Percentiles rank a stretch among this genome's conserved stretches.
phyloP scores from a whole-genome alignment of 306 rosid species.

The Carpinus viminea region DNA sequence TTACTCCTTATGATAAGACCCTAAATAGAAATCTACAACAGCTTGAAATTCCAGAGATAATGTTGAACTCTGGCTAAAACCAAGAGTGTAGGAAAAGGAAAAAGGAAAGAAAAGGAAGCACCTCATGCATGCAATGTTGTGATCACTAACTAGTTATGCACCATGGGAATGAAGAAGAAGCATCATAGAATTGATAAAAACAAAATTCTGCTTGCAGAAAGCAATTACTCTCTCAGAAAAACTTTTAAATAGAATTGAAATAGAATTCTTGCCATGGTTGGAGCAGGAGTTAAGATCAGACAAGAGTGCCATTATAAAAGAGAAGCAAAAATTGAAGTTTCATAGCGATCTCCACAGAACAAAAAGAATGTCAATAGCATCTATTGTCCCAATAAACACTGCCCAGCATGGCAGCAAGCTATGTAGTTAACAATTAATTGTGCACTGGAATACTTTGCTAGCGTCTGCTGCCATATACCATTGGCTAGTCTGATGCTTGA shows the following conservation, averaged over 20 bases:
- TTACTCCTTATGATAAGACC: not conserved
- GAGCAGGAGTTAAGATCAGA: not conserved
- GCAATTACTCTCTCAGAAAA: not conserved
- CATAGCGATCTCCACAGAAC: not conserved
- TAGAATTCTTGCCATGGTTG: not conserved
- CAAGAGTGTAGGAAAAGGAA: slow-evolving; percentile 6
- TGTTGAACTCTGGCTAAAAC: not conserved
- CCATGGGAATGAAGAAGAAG: not conserved
- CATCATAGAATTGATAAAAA: not conserved
- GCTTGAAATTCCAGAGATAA: not conserved
- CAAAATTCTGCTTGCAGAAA: not conserved
- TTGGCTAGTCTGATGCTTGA: not conserved
- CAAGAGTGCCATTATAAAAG: not conserved
- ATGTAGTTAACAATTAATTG: not conserved
- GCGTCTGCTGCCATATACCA: not conserved
- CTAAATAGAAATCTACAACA: slow-evolving; percentile 7
- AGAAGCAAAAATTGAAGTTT: not conserved
- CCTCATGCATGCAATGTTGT: not conserved
- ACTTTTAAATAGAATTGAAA: not conserved
- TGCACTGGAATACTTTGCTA: not conserved
- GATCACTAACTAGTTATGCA: not conserved
- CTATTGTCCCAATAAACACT: too few species aligned
- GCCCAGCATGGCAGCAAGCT: not conserved
- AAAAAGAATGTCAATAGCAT: not conserved
- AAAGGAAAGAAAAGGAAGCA: slow-evolving; percentile 3